A percentile compares a stretch with the other conserved stretches of the same genome.
Conservation (phyloP, 2,329 filamentous ascomycete genomes). For the Colletotrichum aenigma region DNA sequence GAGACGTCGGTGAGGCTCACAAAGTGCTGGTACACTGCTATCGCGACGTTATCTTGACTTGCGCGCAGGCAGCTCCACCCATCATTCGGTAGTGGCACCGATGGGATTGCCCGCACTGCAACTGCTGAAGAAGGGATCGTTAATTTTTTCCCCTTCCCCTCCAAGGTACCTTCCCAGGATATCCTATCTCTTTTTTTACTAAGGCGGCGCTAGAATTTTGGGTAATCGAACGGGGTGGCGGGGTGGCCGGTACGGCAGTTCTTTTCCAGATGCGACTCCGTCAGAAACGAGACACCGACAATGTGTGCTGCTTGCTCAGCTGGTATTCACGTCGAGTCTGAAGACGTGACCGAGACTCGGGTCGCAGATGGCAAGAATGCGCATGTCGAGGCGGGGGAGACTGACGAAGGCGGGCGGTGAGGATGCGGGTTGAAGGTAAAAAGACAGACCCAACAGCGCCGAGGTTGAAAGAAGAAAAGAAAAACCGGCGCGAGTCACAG, state of each 20-base stretch:
- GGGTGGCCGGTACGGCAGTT: neutral
- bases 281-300: neutral
- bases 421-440: neutral
- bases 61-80: slow-evolving; percentile 12
- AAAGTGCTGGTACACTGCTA: slow-evolving; percentile 5
- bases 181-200: neutral
- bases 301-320: neutral
- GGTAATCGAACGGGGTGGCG: neutral
- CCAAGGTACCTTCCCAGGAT: neutral
- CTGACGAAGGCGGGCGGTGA: neutral
- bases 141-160: neutral
- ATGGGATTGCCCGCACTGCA: neutral
- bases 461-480: neutral
- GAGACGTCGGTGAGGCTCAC: slow-evolving; percentile 7
- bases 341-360: neutral
- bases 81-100: slow-evolving; percentile 7
- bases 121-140: neutral
- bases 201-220: neutral
- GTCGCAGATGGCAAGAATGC: neutral
- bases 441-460: neutral
- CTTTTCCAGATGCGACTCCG: neutral
- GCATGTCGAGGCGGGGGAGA: slow-evolving; percentile 6
- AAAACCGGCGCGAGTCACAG: neutral
- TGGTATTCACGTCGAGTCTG: neutral
- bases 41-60: slow-evolving; percentile 17